phyloP scores from a whole-genome alignment of 2,329 filamentous ascomycete genomes.

The Cladophialophora chaetospira region DNA sequence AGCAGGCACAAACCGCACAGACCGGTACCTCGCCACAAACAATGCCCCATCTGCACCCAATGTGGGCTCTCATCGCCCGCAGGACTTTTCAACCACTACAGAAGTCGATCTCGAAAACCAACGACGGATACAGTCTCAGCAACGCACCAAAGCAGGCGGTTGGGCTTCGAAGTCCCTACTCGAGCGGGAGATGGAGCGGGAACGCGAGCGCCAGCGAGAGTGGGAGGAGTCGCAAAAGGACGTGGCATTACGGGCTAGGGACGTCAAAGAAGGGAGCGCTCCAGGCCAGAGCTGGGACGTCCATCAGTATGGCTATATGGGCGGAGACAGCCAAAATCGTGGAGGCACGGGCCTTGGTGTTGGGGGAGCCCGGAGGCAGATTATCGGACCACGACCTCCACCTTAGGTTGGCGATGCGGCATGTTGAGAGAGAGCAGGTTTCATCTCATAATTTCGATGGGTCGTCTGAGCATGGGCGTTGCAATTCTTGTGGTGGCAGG shows the following conservation, averaged over 20 bases:
- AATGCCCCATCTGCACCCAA: constrained; percentile 49
- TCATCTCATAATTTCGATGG: no score
- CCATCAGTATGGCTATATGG: constrained; percentile 65
- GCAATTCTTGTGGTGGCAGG: background rate
- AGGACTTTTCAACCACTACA: constrained; percentile 54
- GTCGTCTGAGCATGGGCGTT: no score
- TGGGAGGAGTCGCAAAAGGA: constrained; percentile 64
- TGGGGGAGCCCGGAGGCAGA: constrained; percentile 61
- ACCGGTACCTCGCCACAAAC: constrained; percentile 59
- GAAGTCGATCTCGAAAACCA: constrained; percentile 60
- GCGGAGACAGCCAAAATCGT: constrained; percentile 63
- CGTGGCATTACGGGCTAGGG: constrained; percentile 49
- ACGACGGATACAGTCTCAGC: constrained; percentile 54
- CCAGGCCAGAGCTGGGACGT: constrained; percentile 57
- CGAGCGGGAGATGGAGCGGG: constrained; percentile 68
- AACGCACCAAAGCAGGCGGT: constrained; percentile 60
- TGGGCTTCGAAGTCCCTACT: constrained; percentile 66
- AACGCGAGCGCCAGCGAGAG: constrained; percentile 64
- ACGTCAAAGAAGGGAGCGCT: constrained; percentile 50
- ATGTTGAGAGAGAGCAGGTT: background rate
- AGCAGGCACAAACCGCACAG: constrained; percentile 50
- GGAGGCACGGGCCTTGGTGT: constrained; percentile 54
- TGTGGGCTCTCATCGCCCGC: constrained; percentile 44
- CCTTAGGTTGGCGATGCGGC: constrained; percentile 23
- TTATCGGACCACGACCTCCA: constrained; percentile 62